Evolutionary conservation across 495 filamentous ascomycete genomes (phyloP).

Genomic region (Aspergillus olivimuriae): DNA sequence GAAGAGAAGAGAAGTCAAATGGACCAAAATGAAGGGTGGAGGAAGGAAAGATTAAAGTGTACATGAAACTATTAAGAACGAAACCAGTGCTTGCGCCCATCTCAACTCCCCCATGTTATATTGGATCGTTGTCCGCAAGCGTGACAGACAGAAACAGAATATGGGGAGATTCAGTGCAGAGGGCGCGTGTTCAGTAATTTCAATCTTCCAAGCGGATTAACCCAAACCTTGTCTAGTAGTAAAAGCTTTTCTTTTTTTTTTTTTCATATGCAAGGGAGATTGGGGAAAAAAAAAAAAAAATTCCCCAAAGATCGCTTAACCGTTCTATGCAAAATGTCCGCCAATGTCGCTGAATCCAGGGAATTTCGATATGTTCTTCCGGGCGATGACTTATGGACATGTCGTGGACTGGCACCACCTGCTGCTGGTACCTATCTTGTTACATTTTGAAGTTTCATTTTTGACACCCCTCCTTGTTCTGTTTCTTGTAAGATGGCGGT

Average conservation of each 20-base stretch:
- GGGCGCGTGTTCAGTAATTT: neutral
- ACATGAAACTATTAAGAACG: too few species aligned
- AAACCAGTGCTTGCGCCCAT: too few species aligned
- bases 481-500: too few species aligned
- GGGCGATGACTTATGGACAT: slow-evolving; percentile 5
- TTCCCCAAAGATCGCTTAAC: slow-evolving; percentile 14
- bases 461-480: too few species aligned
- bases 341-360: slow-evolving; percentile 2
- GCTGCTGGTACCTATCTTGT: too few species aligned
- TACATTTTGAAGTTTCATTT: too few species aligned
- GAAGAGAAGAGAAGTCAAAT: neutral
- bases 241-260: slow-evolving; percentile 1
- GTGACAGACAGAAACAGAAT: too few species aligned
- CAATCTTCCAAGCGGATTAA: slow-evolving; percentile 1
- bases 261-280: slow-evolving; percentile 14
- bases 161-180: neutral
- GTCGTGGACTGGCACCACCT: slow-evolving; percentile 10
- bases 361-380: slow-evolving; percentile 12
- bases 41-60: neutral
- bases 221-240: slow-evolving; percentile 13
- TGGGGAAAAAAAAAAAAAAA: slow-evolving; percentile 1
- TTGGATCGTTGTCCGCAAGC: too few species aligned
- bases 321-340: slow-evolving; percentile 21
- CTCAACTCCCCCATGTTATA: too few species aligned
- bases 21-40: neutral